A percentile compares a stretch with the other conserved stretches of the same genome.
Conservation (phyloP, 2,329 filamentous ascomycete genomes). For the Fusarium sp. region DNA sequence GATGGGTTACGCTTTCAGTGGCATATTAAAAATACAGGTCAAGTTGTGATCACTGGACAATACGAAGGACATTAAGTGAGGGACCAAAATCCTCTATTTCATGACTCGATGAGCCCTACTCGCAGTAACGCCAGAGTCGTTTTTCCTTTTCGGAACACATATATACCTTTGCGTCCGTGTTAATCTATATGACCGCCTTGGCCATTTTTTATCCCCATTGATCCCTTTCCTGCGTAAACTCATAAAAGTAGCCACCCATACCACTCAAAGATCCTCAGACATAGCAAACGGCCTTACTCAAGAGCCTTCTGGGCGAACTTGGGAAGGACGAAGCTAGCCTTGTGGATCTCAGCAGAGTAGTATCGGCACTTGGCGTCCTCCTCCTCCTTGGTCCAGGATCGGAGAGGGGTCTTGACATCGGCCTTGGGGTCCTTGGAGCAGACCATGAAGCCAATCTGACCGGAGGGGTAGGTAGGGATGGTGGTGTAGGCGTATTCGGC, state of each 20-base stretch:
- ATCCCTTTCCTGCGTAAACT: conserved; percentile 40
- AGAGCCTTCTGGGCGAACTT: conserved; percentile 89
- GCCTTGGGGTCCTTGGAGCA: conserved; percentile 93
- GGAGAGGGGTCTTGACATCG: conserved; percentile 87
- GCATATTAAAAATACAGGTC: not conserved
- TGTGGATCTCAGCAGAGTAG: conserved; percentile 98
- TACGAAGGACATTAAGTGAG: not conserved
- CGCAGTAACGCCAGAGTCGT: conserved; percentile 30
- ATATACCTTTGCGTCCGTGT: conserved; percentile 22
- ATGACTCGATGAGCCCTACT: conserved; percentile 35
- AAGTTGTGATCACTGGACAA: not conserved
- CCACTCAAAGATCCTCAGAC: conserved; percentile 9
- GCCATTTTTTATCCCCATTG: conserved; percentile 26
- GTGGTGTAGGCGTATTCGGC: conserved; percentile 99
- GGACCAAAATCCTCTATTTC: conserved; percentile 34
- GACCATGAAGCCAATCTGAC: conserved; percentile 99
- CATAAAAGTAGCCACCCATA: conserved; percentile 37
- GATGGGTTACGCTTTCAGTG: not conserved
- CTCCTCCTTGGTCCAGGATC: conserved; percentile 85
- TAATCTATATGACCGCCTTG: conserved; percentile 40
- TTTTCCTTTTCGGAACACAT: conserved; percentile 21
- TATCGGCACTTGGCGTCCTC: conserved; percentile 94
- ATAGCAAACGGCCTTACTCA: conserved; percentile 58
- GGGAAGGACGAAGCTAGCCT: conserved; percentile 92
- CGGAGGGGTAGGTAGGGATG: conserved; percentile 98